Conservation (phyloP, 2,329 filamentous ascomycete genomes). For the Pseudocercospora ulei region DNA sequence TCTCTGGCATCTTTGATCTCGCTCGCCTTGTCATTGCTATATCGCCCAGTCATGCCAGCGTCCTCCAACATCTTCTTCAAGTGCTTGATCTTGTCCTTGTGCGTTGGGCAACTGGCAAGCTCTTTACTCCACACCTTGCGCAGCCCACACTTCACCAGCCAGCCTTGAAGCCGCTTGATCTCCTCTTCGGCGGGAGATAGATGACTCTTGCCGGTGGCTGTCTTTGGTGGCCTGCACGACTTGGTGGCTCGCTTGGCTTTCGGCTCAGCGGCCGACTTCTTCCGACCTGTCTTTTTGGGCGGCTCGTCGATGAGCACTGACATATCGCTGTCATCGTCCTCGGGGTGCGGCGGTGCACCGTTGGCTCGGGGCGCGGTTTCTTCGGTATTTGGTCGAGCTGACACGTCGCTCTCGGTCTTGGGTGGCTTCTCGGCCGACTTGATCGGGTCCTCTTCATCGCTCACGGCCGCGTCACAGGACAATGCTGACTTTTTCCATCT, state of each 20-base stretch:
- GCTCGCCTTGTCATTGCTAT: constrained; percentile 70
- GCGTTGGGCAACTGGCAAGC: constrained; percentile 63
- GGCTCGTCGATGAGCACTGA: constrained; percentile 72
- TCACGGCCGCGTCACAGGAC: constrained; percentile 6
- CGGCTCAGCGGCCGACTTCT: constrained; percentile 32
- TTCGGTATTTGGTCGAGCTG: constrained; percentile 20
- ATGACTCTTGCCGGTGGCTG: constrained; percentile 29
- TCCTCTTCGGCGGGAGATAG: constrained; percentile 60
- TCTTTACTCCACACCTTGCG: constrained; percentile 86
- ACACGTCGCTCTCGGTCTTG: constrained; percentile 20
- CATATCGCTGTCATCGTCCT: constrained; percentile 49
- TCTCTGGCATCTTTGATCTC: constrained; percentile 84
- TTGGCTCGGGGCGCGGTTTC: constrained; percentile 16
- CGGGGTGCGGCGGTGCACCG: constrained; percentile 15
- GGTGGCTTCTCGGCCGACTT: constrained; percentile 13
- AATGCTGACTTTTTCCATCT: constrained; percentile 9
- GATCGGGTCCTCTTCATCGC: constrained; percentile 11
- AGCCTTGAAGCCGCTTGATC: constrained; percentile 78
- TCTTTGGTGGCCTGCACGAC: constrained; percentile 24
- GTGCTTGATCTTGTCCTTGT: constrained; percentile 71
- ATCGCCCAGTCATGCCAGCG: constrained; percentile 78
- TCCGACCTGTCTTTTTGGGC: constrained; percentile 48
- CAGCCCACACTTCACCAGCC: constrained; percentile 81
- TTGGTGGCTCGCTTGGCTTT: constrained; percentile 39
- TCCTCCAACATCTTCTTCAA: constrained; percentile 69